Conservation (phyloP, 164 flowering plant species). For the Liquidambar formosana region DNA sequence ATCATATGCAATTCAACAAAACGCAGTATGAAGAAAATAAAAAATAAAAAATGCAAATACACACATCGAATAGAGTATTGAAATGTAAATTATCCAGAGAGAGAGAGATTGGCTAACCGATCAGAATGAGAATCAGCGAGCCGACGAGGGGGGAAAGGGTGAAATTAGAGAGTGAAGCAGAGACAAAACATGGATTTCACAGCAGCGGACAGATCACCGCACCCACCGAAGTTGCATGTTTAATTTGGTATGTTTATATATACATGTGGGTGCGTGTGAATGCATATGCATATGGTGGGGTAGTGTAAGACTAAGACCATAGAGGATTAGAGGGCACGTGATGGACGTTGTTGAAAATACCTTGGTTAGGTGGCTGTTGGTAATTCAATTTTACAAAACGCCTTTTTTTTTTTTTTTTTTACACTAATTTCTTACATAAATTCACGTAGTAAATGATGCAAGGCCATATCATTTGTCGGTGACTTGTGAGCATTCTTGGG, state of each 20-base stretch:
- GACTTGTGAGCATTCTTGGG: no score
- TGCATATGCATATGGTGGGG: no score
- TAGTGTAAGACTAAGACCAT: no score
- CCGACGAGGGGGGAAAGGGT: background rate
- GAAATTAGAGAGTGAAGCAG: background rate
- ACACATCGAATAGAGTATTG: background rate
- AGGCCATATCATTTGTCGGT: no score
- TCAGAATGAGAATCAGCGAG: constrained; percentile 2
- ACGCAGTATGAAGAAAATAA: background rate
- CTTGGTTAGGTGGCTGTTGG: no score
- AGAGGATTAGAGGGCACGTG: no score
- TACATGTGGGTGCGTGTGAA: background rate
- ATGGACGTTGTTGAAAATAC: no score
- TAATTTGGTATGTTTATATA: background rate
- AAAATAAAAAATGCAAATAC: background rate
- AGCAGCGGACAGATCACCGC: constrained; percentile 1
- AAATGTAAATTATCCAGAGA: background rate
- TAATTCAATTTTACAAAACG: no score
- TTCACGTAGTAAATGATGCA: no score
- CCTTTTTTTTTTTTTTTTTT: no score
- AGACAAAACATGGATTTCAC: constrained; percentile 2
- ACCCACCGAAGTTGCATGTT: background rate
- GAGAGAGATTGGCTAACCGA: background rate
- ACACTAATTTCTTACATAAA: no score
- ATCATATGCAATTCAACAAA: background rate